Evolutionary conservation across 371 early-diverging fungal genomes (phyloP).

Genomic region (Actinomortierella ambigua): DNA sequence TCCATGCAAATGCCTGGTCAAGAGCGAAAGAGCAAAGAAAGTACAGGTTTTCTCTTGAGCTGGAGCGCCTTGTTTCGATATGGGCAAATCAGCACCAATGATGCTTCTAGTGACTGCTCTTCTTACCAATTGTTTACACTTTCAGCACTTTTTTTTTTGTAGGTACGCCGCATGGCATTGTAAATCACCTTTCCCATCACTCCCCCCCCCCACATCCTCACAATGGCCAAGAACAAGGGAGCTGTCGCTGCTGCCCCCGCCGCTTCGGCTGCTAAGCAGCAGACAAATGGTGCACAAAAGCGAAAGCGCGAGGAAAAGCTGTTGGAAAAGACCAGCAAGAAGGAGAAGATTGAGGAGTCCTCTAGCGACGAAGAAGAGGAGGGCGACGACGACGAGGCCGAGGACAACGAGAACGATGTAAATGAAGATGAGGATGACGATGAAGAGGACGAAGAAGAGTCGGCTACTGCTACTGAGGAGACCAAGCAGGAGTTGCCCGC

Average conservation of each 20-base stretch:
- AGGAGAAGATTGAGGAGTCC: slow-evolving; percentile 34
- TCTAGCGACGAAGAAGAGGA: too few species aligned
- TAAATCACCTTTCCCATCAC: background rate
- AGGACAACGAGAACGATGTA: slow-evolving; percentile 44
- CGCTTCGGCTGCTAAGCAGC: slow-evolving; percentile 13
- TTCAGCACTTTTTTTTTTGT: too few species aligned
- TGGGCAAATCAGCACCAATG: too few species aligned
- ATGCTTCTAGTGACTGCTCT: too few species aligned
- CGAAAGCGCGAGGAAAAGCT: slow-evolving; percentile 45
- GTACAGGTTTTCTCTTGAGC: too few species aligned
- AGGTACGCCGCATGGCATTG: too few species aligned
- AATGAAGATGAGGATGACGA: slow-evolving; percentile 39
- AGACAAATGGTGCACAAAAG: slow-evolving; percentile 26
- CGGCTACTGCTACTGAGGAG: slow-evolving; percentile 44
- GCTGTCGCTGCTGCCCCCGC: slow-evolving; percentile 21
- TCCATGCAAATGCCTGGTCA: too few species aligned
- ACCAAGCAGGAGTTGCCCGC: slow-evolving; percentile 24
- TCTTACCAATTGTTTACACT: too few species aligned
- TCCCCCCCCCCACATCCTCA: slow-evolving; percentile 9
- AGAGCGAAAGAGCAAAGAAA: too few species aligned
- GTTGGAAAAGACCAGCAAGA: slow-evolving; percentile 43
- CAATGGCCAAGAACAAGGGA: slow-evolving; percentile 41
- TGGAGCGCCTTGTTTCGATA: too few species aligned
- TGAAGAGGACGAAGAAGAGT: slow-evolving; percentile 43
- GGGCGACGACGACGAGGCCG: slow-evolving; percentile 21